phyloP scores from a whole-genome alignment of 768 basidiomycete genomes.

The Leccinum pellstonianum region DNA sequence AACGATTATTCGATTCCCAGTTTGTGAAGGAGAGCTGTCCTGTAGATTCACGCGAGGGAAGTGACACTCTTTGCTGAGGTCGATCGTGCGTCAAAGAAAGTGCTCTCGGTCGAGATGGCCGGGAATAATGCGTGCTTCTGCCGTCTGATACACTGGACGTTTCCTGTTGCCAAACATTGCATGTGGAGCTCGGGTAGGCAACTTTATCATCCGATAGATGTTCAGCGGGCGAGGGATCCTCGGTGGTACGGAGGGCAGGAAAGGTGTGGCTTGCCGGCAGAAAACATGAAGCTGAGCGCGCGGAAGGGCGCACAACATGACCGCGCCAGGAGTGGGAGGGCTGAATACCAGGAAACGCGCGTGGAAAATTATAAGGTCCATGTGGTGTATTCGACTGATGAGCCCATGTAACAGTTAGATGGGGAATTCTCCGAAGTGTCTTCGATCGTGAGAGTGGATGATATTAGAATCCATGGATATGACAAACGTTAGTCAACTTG shows the following conservation, averaged over 20 bases:
- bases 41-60: conserved; percentile 30
- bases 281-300: conserved; percentile 17
- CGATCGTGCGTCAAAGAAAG: conserved; percentile 29
- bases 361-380: conserved; percentile 13
- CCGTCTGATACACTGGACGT: background rate
- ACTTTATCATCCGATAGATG: background rate
- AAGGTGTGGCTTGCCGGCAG: conserved; percentile 19
- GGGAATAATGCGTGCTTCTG: conserved; percentile 8
- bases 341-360: conserved; percentile 7
- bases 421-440: conserved; percentile 69
- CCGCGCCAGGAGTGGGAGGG: conserved; percentile 22
- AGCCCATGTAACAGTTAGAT: conserved; percentile 77
- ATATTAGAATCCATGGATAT: conserved; percentile 3
- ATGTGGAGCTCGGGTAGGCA: background rate
- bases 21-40: conserved; percentile 27
- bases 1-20: conserved; percentile 27
- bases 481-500: background rate
- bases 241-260: conserved; percentile 8
- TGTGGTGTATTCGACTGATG: conserved; percentile 49
- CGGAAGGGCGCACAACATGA: conserved; percentile 6
- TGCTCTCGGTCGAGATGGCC: conserved; percentile 28
- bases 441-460: conserved; percentile 26
- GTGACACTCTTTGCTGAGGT: conserved; percentile 15
- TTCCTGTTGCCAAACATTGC: conserved; percentile 19
- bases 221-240: background rate